These are phyloP conservation scores for Collybia sp. DNA, from an alignment of 768 basidiomycete species.

Conservation along the genomic window DNA sequence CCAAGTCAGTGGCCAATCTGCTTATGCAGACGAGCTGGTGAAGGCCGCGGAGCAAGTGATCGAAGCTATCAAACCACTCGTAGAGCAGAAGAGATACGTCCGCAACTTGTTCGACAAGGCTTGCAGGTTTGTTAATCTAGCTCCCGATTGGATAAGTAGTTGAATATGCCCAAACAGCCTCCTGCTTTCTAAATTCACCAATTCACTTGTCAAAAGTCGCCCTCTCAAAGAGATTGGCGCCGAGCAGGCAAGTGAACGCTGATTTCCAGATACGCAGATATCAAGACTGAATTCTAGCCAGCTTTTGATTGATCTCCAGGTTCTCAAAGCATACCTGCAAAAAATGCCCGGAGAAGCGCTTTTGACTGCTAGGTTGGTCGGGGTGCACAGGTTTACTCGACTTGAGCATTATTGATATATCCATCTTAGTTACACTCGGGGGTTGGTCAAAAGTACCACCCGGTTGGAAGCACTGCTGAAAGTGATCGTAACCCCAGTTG, in stretches of 20 bases:
- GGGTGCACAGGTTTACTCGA: background rate
- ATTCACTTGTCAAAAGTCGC: conserved; percentile 82
- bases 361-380: conserved; percentile 45
- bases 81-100: conserved; percentile 94
- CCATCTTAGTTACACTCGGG: conserved; percentile 74
- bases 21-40: conserved; percentile 75
- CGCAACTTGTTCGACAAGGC: conserved; percentile 93
- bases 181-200: conserved; percentile 83
- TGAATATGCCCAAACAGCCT: conserved; percentile 43
- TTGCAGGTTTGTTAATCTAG: conserved; percentile 55
- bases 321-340: conserved; percentile 75
- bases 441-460: conserved; percentile 74
- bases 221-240: conserved; percentile 92
- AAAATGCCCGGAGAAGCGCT: conserved; percentile 77
- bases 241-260: conserved; percentile 64
- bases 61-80: conserved; percentile 69
- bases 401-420: background rate
- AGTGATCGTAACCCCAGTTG: conserved; percentile 90
- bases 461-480: conserved; percentile 90
- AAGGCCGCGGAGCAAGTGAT: conserved; percentile 71
- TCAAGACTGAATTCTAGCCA: conserved; percentile 5
- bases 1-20: conserved; percentile 84
- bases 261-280: background rate
- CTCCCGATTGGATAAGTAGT: background rate
- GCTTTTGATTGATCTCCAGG: conserved; percentile 86